Evolutionary conservation across 2,329 filamentous ascomycete genomes (phyloP), one percentile per base, ranked within the genome.

Genomic region (Pseudopithomyces maydicus): DNA sequence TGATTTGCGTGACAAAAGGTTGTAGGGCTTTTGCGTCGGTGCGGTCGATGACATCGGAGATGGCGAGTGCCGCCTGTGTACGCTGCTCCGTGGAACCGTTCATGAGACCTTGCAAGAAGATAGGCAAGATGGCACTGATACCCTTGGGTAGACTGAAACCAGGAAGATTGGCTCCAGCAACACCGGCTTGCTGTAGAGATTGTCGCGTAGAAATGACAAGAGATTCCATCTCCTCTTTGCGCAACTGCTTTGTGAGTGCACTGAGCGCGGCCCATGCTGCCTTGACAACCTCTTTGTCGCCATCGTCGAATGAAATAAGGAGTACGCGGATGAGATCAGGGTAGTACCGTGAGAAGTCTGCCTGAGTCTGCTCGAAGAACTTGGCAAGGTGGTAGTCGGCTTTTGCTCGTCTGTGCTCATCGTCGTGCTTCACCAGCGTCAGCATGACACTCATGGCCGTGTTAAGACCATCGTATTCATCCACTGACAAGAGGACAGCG

Each of bases 181-280:
- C 91, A 66, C 96, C 95, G 45, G 98, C 90, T 69, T 94, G 91
- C 64, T 91, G 88, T 53, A 99, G 83, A 1, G 91, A 89, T 75
- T 96, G 90, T 57, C 94, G 84, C 2, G 94, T 97, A 0, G 94
- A 95, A 52, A 87, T 81, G 17, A 97, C 92, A 44, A 99, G 83
- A 0, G 90, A 88, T 73, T 99, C 96, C 95, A 99, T 98, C 78
- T 98, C 94, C 73, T 99, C 96, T 77, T 99, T 99, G 72, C 89
- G 89, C 59, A 99, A 84, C 67, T 88, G 89, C 74, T 93, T 93
- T 44, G 93, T 97, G 66, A 99, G 89, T 56, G 91, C 90, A 66
- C 81, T 92, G 57, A 99, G 84, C 6, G 93, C 94, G 53, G 87
- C 84, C 93, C 93, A 98, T 20, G 94, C 88, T 43, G 91, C 85